Conservation (phyloP, 352 stramenopile genomes). For the Phytophthora aleatoria region DNA sequence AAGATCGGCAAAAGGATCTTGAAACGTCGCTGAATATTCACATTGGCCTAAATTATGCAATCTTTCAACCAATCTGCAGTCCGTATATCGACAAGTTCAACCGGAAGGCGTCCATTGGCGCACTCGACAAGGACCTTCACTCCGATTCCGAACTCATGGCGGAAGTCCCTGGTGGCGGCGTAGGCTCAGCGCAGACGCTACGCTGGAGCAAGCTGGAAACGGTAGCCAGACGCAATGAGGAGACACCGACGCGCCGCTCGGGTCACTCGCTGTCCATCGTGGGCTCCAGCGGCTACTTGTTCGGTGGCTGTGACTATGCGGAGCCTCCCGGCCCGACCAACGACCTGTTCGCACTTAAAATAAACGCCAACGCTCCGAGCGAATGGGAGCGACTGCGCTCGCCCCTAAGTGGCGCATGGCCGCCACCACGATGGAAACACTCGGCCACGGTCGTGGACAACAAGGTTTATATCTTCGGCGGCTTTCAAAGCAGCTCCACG, state of each 20-base stretch:
- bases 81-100: slow-evolving; percentile 20
- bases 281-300: slow-evolving; percentile 90
- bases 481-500: slow-evolving; percentile 88
- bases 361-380: slow-evolving; percentile 64
- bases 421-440: slow-evolving; percentile 89
- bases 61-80: slow-evolving; percentile 20
- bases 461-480: slow-evolving; percentile 94
- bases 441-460: slow-evolving; percentile 88
- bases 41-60: slow-evolving; percentile 21
- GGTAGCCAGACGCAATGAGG: slow-evolving; percentile 67
- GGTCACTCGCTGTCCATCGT: slow-evolving; percentile 94
- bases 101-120: slow-evolving; percentile 10
- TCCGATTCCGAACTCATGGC: slow-evolving; percentile 17
- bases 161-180: slow-evolving; percentile 3
- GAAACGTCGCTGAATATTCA: slow-evolving; percentile 37
- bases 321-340: slow-evolving; percentile 92
- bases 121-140: slow-evolving; percentile 17
- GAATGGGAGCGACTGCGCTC: slow-evolving; percentile 78
- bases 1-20: slow-evolving; percentile 41
- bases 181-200: slow-evolving; percentile 29
- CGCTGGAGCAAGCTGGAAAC: slow-evolving; percentile 66
- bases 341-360: slow-evolving; percentile 94
- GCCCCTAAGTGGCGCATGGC: slow-evolving; percentile 29
- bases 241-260: slow-evolving; percentile 89
- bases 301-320: slow-evolving; percentile 91